Base-by-base conservation (phyloP, 176 grass and related monocot species). In the Stipa capillata region DNA sequence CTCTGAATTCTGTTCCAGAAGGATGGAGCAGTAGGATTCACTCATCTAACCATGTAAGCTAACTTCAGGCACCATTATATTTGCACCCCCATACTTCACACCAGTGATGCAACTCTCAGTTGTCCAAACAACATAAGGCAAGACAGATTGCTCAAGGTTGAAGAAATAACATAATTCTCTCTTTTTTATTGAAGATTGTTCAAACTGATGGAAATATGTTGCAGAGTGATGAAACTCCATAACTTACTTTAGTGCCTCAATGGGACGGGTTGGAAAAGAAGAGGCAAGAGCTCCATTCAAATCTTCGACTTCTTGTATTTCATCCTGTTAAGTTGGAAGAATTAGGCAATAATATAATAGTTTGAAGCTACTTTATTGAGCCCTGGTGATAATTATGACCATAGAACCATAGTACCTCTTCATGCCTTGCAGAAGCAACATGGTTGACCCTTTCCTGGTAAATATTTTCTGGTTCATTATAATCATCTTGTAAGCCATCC, bases 211-310 rank as follows among this genome's bases (percentile, higher is more conserved):
- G 32, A 27, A 66, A 67, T 34, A 82, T 78, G 34, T 64, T 65
- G 35, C 18, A 54, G 4, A 65, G 4, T 48, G 21, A 75, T n/a
- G n/a, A n/a, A n/a, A n/a, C n/a, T n/a, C n/a, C n/a, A n/a, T n/a
- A n/a, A n/a, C 82, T 79, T 87, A 99, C 96, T 95, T 95, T 47
- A 99, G 85, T 79, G 92, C 96, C 77, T 99, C 81, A 58, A 99
- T 90, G 84, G 92, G 90, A 16, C 31, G 79, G 70, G 80, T 90
- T 78, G 88, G 74, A 86, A 99, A 99, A 41, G 88, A 89, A 57
- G 96, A 91, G 44, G 84, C 65, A 42, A 99, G 85, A 57, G 87
- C 80, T 83, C 79, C 78, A 71, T 89, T 83, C 77, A 93, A 85
- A 65, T 91, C 92, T 79, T 91, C 87, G 0, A 88, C 81, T 81